phyloP scores from a whole-genome alignment of 2,329 filamentous ascomycete species.

The Trichophyton simii region DNA sequence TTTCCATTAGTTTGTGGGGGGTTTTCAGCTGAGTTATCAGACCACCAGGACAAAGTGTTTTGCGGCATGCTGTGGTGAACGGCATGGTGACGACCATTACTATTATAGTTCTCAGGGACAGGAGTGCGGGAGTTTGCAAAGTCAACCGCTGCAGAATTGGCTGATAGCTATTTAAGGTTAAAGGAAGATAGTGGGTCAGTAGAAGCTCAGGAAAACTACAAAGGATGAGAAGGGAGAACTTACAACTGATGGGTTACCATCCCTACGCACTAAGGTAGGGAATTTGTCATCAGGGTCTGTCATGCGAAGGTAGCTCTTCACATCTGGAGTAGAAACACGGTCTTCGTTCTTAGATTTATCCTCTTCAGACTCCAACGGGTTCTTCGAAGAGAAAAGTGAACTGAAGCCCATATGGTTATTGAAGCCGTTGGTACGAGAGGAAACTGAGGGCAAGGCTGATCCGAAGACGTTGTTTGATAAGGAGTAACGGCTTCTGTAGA shows the following conservation, averaged over 20 bases:
- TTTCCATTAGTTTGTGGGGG: conserved; percentile 17
- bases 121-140: conserved; percentile 59
- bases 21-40: conserved; percentile 23
- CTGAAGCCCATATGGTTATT: conserved; percentile 46
- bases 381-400: conserved; percentile 72
- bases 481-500: conserved; percentile 62
- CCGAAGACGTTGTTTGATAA: conserved; percentile 52
- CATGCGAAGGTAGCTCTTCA: conserved; percentile 58
- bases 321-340: conserved; percentile 48
- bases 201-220: background rate
- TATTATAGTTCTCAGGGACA: conserved; percentile 53
- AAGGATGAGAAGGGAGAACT: conserved; percentile 19
- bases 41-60: conserved; percentile 36
- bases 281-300: conserved; percentile 72
- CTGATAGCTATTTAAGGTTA: conserved; percentile 49
- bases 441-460: conserved; percentile 22
- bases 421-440: conserved; percentile 19
- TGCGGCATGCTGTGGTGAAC: conserved; percentile 48
- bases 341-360: conserved; percentile 42
- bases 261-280: conserved; percentile 48
- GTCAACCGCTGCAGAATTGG: conserved; percentile 69
- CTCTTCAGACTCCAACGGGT: conserved; percentile 77
- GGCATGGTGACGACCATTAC: conserved; percentile 56
- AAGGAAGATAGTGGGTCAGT: background rate
- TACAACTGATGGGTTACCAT: conserved; percentile 45